Percentiles rank a stretch among this genome's conserved stretches.
Evolutionary conservation across 225 moss, liverwort and hornwort species (phyloP).

Genomic region (Asterella californica): DNA sequence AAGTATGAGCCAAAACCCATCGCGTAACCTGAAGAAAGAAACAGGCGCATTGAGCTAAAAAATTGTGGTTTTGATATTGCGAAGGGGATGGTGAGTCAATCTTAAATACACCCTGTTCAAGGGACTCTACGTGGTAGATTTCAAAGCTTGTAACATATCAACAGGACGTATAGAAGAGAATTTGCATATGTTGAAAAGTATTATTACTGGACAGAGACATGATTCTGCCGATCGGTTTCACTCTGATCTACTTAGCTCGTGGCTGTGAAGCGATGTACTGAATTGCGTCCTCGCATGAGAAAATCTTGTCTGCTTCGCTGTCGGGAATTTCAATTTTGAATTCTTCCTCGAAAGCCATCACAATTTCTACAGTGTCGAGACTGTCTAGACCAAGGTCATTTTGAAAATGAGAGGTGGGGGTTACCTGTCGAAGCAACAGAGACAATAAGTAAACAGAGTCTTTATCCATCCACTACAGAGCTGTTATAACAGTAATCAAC

Average conservation of each 20-base stretch:
- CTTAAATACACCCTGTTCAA: too few species aligned
- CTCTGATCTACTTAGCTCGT: slow-evolving; percentile 62
- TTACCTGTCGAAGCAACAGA: slow-evolving; percentile 44
- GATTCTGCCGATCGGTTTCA: slow-evolving; percentile 1
- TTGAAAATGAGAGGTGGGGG: slow-evolving; percentile 66
- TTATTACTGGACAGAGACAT: not conserved
- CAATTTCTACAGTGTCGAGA: slow-evolving; percentile 81
- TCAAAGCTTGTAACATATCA: slow-evolving; percentile 17
- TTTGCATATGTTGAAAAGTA: slow-evolving; percentile 4
- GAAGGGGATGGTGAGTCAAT: too few species aligned
- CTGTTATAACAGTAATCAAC: not conserved
- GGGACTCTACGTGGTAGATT: slow-evolving; percentile 17
- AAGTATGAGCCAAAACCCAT: too few species aligned
- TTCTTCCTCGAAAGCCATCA: slow-evolving; percentile 92
- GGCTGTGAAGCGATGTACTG: slow-evolving; percentile 88
- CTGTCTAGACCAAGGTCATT: slow-evolving; percentile 88
- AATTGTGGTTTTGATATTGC: too few species aligned
- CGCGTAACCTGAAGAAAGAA: too few species aligned
- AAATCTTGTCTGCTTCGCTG: slow-evolving; percentile 76
- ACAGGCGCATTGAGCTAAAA: too few species aligned
- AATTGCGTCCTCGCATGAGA: slow-evolving; percentile 69
- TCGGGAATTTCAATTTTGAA: slow-evolving; percentile 76
- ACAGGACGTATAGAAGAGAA: slow-evolving; percentile 8
- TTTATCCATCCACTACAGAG: not conserved
- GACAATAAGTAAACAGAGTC: not conserved